These are phyloP conservation scores for Fusarium xyrophilum DNA, from an alignment of 2,329 filamentous ascomycete species.

Conservation along the genomic window DNA sequence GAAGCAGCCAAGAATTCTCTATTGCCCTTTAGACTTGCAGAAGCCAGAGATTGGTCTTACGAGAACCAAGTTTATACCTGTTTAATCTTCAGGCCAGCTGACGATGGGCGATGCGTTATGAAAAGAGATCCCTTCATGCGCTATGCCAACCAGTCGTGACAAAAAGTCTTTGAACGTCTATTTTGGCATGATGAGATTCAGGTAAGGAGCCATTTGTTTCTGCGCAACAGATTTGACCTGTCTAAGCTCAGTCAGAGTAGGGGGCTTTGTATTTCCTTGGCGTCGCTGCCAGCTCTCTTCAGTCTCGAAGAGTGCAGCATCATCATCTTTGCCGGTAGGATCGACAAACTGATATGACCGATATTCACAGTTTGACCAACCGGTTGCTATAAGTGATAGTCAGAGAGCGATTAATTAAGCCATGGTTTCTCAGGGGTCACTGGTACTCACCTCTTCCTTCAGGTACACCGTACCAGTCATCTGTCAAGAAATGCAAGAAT, in stretches of 20 bases:
- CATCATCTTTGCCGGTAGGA: conserved; percentile 55
- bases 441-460: conserved; percentile 49
- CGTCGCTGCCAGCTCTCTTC: conserved; percentile 56
- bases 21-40: not conserved
- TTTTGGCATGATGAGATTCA: conserved; percentile 36
- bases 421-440: not conserved
- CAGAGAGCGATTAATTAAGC: not conserved
- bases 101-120: not conserved
- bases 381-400: conserved; percentile 62
- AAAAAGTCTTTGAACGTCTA: not conserved
- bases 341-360: conserved; percentile 71
- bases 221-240: conserved; percentile 52
- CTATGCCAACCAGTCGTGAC: not conserved
- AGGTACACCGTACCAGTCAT: conserved; percentile 74
- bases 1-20: not conserved
- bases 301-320: conserved; percentile 58
- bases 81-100: not conserved
- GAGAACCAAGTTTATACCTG: not conserved
- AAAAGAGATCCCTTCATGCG: not conserved
- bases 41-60: not conserved
- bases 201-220: conserved; percentile 45
- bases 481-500: conserved; percentile 83
- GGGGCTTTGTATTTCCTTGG: conserved; percentile 49
- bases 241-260: conserved; percentile 55
- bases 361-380: conserved; percentile 77